These are phyloP conservation scores for Apiospora arundinis DNA, from an alignment of 2,329 filamentous ascomycete genomes.

Conservation along the genomic window DNA sequence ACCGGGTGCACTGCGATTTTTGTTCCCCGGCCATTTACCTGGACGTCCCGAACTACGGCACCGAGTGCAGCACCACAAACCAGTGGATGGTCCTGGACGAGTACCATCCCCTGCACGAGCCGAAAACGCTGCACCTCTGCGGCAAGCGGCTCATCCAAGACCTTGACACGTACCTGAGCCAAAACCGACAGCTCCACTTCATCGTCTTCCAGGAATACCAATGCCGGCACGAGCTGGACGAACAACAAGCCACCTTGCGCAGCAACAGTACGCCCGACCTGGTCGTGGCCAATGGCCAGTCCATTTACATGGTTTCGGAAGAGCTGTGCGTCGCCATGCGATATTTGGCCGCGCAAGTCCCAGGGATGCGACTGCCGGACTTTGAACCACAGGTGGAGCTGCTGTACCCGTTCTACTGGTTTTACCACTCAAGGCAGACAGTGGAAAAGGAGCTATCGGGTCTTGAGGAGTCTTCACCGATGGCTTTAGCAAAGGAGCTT, in stretches of 20 bases:
- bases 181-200: background rate
- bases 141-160: background rate
- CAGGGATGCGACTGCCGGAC: background rate
- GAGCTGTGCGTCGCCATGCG: background rate
- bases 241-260: background rate
- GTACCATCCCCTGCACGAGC: background rate
- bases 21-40: background rate
- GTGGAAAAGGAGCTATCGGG: background rate
- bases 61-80: background rate
- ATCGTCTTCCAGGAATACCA: background rate
- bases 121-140: background rate
- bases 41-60: background rate
- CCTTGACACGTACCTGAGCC: background rate
- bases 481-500: background rate
- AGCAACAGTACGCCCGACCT: background rate
- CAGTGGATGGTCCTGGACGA: slow-evolving; percentile 8
- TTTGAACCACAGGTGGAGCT: background rate
- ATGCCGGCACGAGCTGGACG: background rate
- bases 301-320: background rate
- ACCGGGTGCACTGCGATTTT: background rate
- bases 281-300: background rate
- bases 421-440: background rate
- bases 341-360: background rate
- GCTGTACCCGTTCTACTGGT: slow-evolving; percentile 6
- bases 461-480: background rate